Base-by-base conservation (phyloP, 1,284 basidiomycete species). In the Vanrija sp. region DNA sequence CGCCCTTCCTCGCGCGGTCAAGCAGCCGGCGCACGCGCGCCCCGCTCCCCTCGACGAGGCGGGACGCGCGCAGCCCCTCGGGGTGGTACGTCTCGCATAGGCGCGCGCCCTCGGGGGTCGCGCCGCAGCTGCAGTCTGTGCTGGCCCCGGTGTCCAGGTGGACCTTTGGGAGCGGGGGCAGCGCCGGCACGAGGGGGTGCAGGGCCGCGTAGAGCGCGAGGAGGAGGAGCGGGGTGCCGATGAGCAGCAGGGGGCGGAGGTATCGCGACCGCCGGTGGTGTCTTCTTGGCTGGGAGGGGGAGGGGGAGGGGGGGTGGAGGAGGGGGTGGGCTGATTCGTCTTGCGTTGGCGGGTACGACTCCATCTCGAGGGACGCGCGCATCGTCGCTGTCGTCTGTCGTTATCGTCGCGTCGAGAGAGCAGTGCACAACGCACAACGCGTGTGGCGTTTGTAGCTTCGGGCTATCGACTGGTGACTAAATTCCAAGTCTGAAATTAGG, bases 1-100 rank as follows among this genome's bases (percentile, higher is more conserved):
- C 31, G 0, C 69, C 72, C n/a, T 68, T 65, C 36, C 65, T 64
- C 18, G 66, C 71, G 47, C 63, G 64, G 18, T 61, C 60, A 12
- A 75, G 44, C 43, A 71, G 56, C 35, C 61, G 50, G 42, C 68
- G 59, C 6, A 72, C 52, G 46, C 73, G 59, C 18, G 67, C 71
- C 4, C 72, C 72, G 16, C 61, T 59, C 2, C 70, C 68, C 27
- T 66, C 50, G 8, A 68, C 52, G n/a, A 73, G 52, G 9, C 68
- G 49, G 37, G 59, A 66, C 19, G 54, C 45, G n/a, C 45, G 49
- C 45, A 75, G 51, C 9, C 64, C 68, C 10, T 68, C 56, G 37
- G 60, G 45, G n/a, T 64, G 60, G 47, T 74, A 75, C 8, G 70
- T 47, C 3, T 62, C 54, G 54, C 73, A 75, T 16, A 73, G 49